Percentiles rank a stretch among this genome's conserved stretches.
These are phyloP conservation scores for Micromonas commoda DNA, from an alignment of 139 green algal species.

Conservation along the genomic window DNA sequence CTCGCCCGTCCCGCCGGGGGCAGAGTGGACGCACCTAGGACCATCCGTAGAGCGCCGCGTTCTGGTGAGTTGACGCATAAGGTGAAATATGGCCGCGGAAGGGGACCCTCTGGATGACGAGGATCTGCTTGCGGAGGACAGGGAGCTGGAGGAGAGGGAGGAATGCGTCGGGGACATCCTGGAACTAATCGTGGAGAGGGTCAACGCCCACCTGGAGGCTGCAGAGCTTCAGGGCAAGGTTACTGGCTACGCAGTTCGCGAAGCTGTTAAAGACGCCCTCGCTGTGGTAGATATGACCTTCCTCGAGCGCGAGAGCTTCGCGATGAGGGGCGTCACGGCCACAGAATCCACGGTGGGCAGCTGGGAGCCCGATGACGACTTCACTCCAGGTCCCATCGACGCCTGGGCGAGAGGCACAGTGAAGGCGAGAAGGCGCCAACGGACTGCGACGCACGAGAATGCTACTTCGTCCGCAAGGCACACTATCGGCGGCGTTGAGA, in stretches of 20 bases:
- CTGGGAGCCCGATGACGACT: neutral
- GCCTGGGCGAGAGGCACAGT: neutral
- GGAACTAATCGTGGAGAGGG: neutral
- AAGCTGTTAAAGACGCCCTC: neutral
- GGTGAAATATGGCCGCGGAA: neutral
- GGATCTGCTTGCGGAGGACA: constrained; percentile 1
- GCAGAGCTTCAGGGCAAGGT: neutral
- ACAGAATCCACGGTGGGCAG: neutral
- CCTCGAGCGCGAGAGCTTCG: neutral
- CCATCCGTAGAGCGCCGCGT: neutral
- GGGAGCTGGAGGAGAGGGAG: neutral
- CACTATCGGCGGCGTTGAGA: neutral
- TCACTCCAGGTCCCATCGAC: neutral
- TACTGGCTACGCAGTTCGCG: neutral
- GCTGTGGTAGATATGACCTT: neutral
- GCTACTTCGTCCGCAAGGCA: no score
- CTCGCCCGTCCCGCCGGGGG: no score
- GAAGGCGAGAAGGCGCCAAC: neutral
- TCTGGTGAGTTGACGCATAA: neutral
- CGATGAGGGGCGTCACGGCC: neutral
- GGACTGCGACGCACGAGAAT: neutral
- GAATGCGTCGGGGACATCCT: neutral
- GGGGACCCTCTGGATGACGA: neutral
- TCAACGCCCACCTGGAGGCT: neutral
- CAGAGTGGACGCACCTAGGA: no score